Conservation (phyloP, 352 stramenopile genomes). For the Phytophthora sansomeana region DNA sequence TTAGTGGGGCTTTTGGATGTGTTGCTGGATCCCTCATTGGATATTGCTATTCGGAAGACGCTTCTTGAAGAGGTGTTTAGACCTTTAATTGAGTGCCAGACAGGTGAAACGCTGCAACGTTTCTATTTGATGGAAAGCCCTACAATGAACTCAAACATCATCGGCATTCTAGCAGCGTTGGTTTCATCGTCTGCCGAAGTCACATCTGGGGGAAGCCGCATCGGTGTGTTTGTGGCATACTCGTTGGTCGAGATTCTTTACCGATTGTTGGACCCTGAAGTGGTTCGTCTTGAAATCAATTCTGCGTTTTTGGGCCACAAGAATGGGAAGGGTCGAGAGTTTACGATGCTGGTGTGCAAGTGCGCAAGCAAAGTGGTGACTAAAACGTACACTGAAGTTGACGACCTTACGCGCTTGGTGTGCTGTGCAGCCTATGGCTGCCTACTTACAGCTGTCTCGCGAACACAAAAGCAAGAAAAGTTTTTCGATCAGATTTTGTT, state of each 20-base stretch:
- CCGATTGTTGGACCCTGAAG: constrained; percentile 65
- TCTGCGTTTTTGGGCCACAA: constrained; percentile 69
- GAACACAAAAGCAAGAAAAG: constrained; percentile 88
- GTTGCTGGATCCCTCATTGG: constrained; percentile 49
- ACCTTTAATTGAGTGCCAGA: constrained; percentile 57
- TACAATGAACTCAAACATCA: constrained; percentile 41
- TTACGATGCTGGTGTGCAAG: constrained; percentile 90
- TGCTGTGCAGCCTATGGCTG: constrained; percentile 80
- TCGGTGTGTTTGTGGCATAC: constrained; percentile 67
- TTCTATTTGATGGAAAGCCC: constrained; percentile 59
- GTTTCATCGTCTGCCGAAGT: constrained; percentile 63
- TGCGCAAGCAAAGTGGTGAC: constrained; percentile 81
- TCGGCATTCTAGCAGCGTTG: constrained; percentile 62
- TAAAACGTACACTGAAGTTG: constrained; percentile 47
- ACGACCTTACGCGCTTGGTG: constrained; percentile 50
- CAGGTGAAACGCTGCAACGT: constrained; percentile 33
- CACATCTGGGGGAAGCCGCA: constrained; percentile 37
- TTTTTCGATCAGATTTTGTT: constrained; percentile 90
- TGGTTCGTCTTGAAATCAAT: constrained; percentile 75
- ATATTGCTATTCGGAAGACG: constrained; percentile 49
- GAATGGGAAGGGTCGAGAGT: constrained; percentile 80
- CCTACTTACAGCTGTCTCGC: constrained; percentile 76
- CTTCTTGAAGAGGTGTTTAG: constrained; percentile 61
- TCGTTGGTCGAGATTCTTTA: constrained; percentile 74
- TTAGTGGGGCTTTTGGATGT: constrained; percentile 48